Conservation (phyloP, 2,329 filamentous ascomycete genomes). For the Aureobasidium namibiae region DNA sequence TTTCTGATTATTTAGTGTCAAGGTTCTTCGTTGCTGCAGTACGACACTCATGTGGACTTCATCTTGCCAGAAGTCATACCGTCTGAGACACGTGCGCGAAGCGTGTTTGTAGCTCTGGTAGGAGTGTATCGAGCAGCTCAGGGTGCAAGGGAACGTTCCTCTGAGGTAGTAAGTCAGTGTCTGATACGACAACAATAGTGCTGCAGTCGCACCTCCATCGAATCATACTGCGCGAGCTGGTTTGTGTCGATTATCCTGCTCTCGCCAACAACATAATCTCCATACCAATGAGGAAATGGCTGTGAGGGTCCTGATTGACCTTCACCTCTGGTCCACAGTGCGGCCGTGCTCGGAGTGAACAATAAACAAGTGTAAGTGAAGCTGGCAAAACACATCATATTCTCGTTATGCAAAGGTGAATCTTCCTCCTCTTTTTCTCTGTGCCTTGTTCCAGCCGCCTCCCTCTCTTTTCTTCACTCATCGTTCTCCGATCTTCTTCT, state of each 20-base stretch:
- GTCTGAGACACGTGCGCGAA: too few species aligned
- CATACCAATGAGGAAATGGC: too few species aligned
- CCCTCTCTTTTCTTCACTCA: not conserved
- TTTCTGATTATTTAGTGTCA: not conserved
- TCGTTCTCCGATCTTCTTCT: not conserved
- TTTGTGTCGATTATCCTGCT: too few species aligned
- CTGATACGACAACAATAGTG: too few species aligned
- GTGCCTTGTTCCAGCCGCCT: not conserved
- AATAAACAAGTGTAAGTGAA: not conserved
- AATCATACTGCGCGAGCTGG: too few species aligned
- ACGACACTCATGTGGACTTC: not conserved
- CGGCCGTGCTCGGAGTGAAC: not conserved
- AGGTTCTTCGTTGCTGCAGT: not conserved
- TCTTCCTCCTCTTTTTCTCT: not conserved
- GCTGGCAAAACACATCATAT: not conserved
- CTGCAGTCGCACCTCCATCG: too few species aligned
- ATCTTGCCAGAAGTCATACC: too few species aligned
- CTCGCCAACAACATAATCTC: too few species aligned
- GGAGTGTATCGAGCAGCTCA: too few species aligned
- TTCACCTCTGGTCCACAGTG: not conserved
- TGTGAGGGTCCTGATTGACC: not conserved
- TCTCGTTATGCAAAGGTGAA: not conserved
- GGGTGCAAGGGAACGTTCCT: too few species aligned
- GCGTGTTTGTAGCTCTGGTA: too few species aligned
- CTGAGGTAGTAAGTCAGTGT: too few species aligned